phyloP scores from a whole-genome alignment of 768 basidiomycete species.

The Cystoderma amianthinum region DNA sequence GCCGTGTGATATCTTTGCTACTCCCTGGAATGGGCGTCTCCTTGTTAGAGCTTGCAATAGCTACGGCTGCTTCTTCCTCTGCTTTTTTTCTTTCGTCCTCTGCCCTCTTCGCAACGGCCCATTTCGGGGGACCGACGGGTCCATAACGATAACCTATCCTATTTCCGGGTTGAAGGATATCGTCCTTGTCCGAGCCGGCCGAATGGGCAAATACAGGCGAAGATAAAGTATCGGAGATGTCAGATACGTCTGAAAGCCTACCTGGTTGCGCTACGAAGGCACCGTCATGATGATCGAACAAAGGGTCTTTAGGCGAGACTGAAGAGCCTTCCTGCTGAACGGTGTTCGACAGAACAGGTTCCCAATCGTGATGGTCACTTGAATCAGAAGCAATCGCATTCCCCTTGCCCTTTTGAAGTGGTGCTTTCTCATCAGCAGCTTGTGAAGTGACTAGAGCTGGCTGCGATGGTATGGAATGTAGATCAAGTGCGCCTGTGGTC shows the following conservation, averaged over 20 bases:
- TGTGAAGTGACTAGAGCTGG: neutral
- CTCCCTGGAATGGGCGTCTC: too few relatives aligned
- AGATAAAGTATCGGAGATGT: slow-evolving; percentile 1
- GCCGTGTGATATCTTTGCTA: too few relatives aligned
- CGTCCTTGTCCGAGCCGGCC: slow-evolving; percentile 3
- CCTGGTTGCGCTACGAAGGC: neutral
- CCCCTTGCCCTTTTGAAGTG: neutral
- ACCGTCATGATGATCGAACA: neutral
- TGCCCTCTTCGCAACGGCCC: neutral
- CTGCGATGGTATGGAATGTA: neutral
- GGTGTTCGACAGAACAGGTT: neutral
- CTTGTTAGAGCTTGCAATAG: slow-evolving; percentile 10
- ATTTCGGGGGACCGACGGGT: neutral
- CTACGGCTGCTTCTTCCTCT: slow-evolving; percentile 1
- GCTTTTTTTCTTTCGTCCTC: slow-evolving; percentile 5
- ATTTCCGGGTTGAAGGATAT: slow-evolving; percentile 1
- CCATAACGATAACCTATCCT: slow-evolving; percentile 11
- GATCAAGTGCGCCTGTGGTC: too few relatives aligned
- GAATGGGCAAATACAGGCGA: slow-evolving; percentile 4
- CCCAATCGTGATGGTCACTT: neutral
- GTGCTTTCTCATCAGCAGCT: neutral
- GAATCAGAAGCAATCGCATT: neutral
- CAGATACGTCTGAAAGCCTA: neutral
- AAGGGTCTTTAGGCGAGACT: neutral
- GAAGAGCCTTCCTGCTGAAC: neutral